These are phyloP conservation scores for Candida taoyuanica DNA, from an alignment of 805 yeast genomes.

Conservation along the genomic window DNA sequence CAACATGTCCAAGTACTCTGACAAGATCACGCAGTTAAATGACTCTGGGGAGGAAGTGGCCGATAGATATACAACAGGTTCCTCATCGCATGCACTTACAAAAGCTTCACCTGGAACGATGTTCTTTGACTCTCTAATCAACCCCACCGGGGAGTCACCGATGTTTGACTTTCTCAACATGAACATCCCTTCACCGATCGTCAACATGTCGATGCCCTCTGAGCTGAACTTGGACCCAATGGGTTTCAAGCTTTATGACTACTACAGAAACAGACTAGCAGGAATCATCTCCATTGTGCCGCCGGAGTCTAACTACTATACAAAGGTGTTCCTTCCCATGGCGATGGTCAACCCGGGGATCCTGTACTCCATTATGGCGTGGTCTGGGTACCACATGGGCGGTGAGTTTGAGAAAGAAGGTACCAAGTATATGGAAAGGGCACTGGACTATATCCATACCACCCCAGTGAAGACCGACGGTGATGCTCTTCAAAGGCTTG, in stretches of 20 bases:
- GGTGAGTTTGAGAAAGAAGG: conserved; percentile 40
- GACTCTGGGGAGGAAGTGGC: conserved; percentile 1
- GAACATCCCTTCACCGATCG: conserved; percentile 15
- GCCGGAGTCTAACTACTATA: conserved; percentile 45
- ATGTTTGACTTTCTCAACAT: conserved; percentile 14
- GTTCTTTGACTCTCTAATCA: conserved; percentile 8
- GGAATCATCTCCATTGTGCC: conserved; percentile 45
- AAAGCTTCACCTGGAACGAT: conserved; percentile 3
- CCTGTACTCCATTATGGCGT: conserved; percentile 49
- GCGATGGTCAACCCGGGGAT: conserved; percentile 47
- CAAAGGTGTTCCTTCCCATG: conserved; percentile 47
- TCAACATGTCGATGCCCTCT: conserved; percentile 16
- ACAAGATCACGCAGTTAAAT: conserved; percentile 17
- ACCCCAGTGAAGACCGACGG: conserved; percentile 27
- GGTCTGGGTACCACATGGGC: conserved; percentile 44
- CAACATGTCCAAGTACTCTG: conserved; percentile 14
- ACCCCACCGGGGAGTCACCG: conserved; percentile 5
- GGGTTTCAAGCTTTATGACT: conserved; percentile 42
- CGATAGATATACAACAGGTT: background rate
- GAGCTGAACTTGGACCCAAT: conserved; percentile 35
- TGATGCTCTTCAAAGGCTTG: conserved; percentile 41
- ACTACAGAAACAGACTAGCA: conserved; percentile 46
- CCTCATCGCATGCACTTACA: conserved; percentile 1
- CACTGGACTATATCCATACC: conserved; percentile 38
- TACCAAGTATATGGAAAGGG: conserved; percentile 40